Evolutionary conservation across 2,329 filamentous ascomycete genomes (phyloP).

Genomic region (Colletotrichum australisinense): DNA sequence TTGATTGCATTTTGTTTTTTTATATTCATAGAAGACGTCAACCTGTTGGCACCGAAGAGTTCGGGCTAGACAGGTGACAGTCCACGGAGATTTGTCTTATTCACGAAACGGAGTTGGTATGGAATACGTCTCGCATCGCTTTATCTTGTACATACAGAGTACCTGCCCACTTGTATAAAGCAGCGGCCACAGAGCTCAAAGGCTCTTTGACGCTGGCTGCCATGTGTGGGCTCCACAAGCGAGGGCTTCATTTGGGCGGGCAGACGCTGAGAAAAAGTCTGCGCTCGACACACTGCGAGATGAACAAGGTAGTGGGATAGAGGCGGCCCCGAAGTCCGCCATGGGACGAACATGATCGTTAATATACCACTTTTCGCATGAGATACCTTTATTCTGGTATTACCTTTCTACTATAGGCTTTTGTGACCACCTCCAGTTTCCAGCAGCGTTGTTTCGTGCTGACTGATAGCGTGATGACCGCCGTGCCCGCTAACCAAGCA

Average conservation of each 20-base stretch:
- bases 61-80: slow-evolving; percentile 13
- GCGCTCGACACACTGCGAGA: not conserved
- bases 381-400: not conserved
- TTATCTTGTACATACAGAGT: slow-evolving; percentile 20
- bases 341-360: not conserved
- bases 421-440: too few species aligned
- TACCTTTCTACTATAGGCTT: not conserved
- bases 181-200: not conserved
- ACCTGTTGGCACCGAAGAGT: slow-evolving; percentile 31
- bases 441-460: too few species aligned
- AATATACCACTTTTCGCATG: slow-evolving; percentile 10
- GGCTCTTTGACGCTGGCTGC: not conserved
- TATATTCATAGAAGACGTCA: slow-evolving; percentile 23
- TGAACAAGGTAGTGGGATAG: not conserved
- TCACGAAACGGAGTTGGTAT: slow-evolving; percentile 16
- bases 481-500: not conserved
- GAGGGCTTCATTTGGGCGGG: slow-evolving; percentile 8
- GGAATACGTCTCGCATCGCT: not conserved
- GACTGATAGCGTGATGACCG: too few species aligned
- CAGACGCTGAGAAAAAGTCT: not conserved
- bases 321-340: not conserved
- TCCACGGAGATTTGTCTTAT: not conserved
- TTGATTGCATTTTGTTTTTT: slow-evolving; percentile 8
- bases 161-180: slow-evolving; percentile 16
- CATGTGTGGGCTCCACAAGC: not conserved